Evolutionary conservation across 805 yeast genomes (phyloP).

Genomic region (Monosporozyma solicola): DNA sequence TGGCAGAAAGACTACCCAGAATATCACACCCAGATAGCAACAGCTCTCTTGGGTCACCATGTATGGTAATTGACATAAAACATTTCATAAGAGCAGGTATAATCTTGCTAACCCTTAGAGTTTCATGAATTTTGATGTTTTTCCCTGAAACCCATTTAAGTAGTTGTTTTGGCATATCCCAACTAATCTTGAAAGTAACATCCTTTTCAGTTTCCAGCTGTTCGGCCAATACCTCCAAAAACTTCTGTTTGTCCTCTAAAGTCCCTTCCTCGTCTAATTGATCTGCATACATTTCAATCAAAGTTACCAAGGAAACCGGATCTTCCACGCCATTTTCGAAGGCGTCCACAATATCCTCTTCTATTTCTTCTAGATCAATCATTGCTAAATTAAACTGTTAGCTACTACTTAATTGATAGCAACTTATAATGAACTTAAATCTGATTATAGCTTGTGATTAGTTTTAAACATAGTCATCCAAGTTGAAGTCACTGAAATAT

Average conservation of each 20-base stretch:
- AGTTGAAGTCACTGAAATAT: not conserved
- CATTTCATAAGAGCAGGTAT: conserved; percentile 34
- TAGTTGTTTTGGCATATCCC: conserved; percentile 80
- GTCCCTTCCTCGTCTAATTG: conserved; percentile 15
- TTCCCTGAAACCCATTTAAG: conserved; percentile 40
- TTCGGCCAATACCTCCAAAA: conserved; percentile 40
- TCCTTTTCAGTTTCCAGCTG: conserved; percentile 40
- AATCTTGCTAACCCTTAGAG: conserved; percentile 22
- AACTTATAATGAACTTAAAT: not conserved
- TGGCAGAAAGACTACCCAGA: conserved; percentile 25
- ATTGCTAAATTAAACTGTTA: not conserved
- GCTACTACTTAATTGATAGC: not conserved
- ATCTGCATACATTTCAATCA: conserved; percentile 22
- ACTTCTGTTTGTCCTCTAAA: conserved; percentile 37
- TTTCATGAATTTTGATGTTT: conserved; percentile 29
- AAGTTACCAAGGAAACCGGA: conserved; percentile 22
- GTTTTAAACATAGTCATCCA: not conserved
- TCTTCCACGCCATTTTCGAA: conserved; percentile 22
- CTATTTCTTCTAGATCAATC: conserved; percentile 11
- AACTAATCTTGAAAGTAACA: conserved; percentile 62
- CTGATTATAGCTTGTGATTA: not conserved
- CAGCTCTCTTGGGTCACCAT: conserved; percentile 77
- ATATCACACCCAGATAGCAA: conserved; percentile 64
- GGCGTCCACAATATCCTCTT: conserved; percentile 14
- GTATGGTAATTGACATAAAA: conserved; percentile 53